Conservation (phyloP, 305 asterid genomes). For the Fraxinus albicans region DNA sequence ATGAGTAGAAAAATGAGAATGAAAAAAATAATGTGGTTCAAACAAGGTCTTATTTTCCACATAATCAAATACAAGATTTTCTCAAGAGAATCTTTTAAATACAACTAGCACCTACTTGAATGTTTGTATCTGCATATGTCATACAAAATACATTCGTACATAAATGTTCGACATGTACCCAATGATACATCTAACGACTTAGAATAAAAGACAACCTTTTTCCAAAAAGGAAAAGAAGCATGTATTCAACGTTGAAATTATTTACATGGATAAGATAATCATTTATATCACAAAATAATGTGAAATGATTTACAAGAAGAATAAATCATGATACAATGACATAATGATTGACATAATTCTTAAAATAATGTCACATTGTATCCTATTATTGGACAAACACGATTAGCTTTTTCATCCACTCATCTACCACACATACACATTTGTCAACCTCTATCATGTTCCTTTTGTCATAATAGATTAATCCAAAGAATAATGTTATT, state of each 20-base stretch:
- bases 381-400: not conserved
- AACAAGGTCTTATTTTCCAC: not conserved
- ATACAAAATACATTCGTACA: not conserved
- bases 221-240: not conserved
- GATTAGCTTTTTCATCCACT: not conserved
- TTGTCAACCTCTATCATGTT: not conserved
- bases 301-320: not conserved
- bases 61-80: not conserved
- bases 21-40: no score
- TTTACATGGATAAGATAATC: not conserved
- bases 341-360: no score
- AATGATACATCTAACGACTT: not conserved
- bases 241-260: not conserved
- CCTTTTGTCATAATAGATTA: not conserved
- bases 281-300: not conserved
- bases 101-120: not conserved
- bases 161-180: not conserved
- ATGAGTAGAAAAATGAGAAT: no score
- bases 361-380: no score
- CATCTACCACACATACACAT: not conserved
- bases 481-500: not conserved
- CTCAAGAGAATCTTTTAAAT: not conserved
- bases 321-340: no score
- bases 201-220: not conserved
- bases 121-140: not conserved